Base-by-base conservation (phyloP, 2,329 filamentous ascomycete genomes). In the Botrytis fragariae region DNA sequence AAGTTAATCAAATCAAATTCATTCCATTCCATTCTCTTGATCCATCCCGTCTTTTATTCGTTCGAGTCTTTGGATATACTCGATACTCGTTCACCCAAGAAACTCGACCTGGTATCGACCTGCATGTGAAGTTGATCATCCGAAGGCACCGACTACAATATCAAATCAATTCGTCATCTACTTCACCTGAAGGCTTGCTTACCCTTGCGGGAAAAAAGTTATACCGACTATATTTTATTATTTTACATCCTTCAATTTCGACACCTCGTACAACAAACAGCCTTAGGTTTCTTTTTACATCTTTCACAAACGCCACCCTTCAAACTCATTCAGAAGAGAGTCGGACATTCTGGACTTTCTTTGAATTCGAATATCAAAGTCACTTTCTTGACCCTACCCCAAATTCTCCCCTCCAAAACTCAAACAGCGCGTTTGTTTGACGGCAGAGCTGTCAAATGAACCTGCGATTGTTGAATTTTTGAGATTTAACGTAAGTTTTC, bases 371-470 rank as follows among this genome's bases (percentile, higher is more conserved):
- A 63, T 44, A 63, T 54, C 32, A 25, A 63, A 63, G 25, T 37
- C 65, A 48, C 61, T 68, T 68, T 70, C 45, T 60, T 68, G 48
- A 57, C 62, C 65, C 57, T 45, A n/a, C 14, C 57, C 73, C 74
- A 73, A 16, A 14, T 5, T 54, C 57, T 20, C 75, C 72, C 74
- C 69, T 73, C 76, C 76, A 77, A 77, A 79, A 77, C 75, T 77
- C 77, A 79, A 78, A 80, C 83, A 84, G 93, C 94, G 94, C 93
- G 93, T 91, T 97, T 94, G 87, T 92, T 97, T 96, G 94, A 87
- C 93, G 93, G 91, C 91, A 85, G 82, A 83, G 92, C 93, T 95
- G 94, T 97, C 93, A 95, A 94, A 97, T 97, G 95, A 97, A 96
- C 94, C 94, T 98, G 95, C 94, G 95, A 75, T 76, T 72, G 68